Evolutionary conservation across 148 eudicot genomes (phyloP).

Genomic region (Dysphania ambrosioides): DNA sequence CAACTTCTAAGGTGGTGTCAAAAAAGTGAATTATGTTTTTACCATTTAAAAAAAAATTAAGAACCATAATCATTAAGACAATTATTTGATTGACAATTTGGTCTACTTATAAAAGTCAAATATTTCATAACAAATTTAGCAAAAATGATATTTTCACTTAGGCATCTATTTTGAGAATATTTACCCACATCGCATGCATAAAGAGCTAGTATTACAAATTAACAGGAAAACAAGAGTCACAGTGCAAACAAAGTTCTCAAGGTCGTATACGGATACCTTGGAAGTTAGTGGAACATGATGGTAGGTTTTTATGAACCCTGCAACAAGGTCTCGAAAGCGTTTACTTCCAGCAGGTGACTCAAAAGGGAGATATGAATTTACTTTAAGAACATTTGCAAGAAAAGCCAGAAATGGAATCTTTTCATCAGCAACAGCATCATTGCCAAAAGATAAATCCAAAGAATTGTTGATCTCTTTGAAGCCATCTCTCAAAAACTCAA

Average conservation of each 20-base stretch:
- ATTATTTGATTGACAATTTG: too few species aligned
- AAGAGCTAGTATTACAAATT: too few species aligned
- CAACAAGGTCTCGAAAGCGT: constrained; percentile 78
- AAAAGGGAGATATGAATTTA: constrained; percentile 60
- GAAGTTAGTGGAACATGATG: constrained; percentile 77
- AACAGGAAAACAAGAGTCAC: neutral
- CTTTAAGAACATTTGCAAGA: constrained; percentile 73
- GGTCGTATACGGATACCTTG: constrained; percentile 42
- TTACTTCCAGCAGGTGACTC: constrained; percentile 88
- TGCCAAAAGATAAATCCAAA: constrained; percentile 82
- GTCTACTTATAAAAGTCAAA: too few species aligned
- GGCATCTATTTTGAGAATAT: too few species aligned
- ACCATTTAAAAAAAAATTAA: too few species aligned
- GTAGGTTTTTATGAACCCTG: constrained; percentile 82
- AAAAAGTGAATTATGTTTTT: too few species aligned
- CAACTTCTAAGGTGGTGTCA: too few species aligned
- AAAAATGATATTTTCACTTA: too few species aligned
- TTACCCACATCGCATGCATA: too few species aligned
- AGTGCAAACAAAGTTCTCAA: neutral
- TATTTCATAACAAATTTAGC: too few species aligned
- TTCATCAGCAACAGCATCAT: constrained; percentile 95
- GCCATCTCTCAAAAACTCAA: constrained; percentile 85
- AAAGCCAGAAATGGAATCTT: constrained; percentile 92
- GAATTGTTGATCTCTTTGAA: constrained; percentile 86
- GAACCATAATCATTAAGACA: too few species aligned